Conservation (phyloP, 1,284 basidiomycete genomes). For the Tilletiaria anomala region DNA sequence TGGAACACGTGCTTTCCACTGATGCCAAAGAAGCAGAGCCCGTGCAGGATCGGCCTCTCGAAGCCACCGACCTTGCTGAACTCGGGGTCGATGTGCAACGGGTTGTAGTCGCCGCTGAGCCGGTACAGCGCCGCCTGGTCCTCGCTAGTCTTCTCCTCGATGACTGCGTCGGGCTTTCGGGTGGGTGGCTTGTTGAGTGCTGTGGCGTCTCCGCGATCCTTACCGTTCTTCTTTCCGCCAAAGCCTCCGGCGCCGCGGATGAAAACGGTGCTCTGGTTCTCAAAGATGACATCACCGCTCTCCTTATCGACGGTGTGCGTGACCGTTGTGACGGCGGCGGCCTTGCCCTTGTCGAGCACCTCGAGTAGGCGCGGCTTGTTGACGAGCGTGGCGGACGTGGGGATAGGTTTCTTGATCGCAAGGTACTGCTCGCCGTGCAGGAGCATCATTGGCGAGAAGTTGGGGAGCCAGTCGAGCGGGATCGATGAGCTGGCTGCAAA, state of each 20-base stretch:
- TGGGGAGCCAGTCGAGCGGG: constrained; percentile 71
- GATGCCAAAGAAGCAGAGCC: constrained; percentile 83
- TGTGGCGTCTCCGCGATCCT: constrained; percentile 76
- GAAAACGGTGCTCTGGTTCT: constrained; percentile 83
- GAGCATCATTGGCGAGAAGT: constrained; percentile 88
- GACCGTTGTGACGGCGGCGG: neutral
- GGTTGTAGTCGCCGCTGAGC: constrained; percentile 50
- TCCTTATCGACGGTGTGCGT: neutral
- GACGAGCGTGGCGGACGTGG: constrained; percentile 68
- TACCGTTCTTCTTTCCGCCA: constrained; percentile 73
- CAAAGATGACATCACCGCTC: constrained; percentile 69
- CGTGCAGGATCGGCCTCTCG: constrained; percentile 60
- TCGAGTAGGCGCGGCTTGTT: constrained; percentile 51
- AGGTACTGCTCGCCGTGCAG: constrained; percentile 96
- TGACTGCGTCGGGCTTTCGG: constrained; percentile 32
- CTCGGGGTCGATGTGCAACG: constrained; percentile 80
- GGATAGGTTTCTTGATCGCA: constrained; percentile 71
- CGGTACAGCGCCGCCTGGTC: constrained; percentile 58
- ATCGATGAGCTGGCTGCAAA: constrained; percentile 44
- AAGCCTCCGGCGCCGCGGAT: constrained; percentile 90
- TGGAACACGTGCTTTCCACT: neutral
- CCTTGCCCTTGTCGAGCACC: constrained; percentile 44
- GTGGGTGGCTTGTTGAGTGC: constrained; percentile 65
- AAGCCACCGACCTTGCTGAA: constrained; percentile 92
- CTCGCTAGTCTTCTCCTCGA: constrained; percentile 29